Evolutionary conservation across 2,329 filamentous ascomycete genomes (phyloP), one percentile per base, ranked within the genome.

Genomic region (Hypoxylon sp.): DNA sequence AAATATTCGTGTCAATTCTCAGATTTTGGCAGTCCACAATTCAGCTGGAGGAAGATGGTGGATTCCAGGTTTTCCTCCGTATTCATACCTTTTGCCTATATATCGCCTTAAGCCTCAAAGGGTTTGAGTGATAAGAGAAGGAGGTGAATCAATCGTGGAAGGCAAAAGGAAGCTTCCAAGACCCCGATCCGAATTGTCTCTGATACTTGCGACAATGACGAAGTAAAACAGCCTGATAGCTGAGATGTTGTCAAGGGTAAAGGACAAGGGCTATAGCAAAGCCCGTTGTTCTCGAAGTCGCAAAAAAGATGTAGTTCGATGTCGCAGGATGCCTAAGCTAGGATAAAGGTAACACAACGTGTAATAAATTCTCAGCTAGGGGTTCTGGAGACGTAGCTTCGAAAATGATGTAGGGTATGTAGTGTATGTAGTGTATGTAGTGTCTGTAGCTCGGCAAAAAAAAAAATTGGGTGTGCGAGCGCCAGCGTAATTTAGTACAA

Each of bases 221-320:
- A 58, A 65, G 57, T 58, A 55, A 63, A 63, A 58, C 34, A 43
- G 45, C 30, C 51, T 68, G 43, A 51, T 36, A 60, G 46, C 19
- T 48, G 61, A 67, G 67, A 74, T 65, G 70, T 68, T 49, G 34
- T 46, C 64, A 65, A 62, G 60, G 64, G 51, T 63, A 68, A 52
- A 30, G 32, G 63, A 65, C 63, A 69, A 68, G 71, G 71, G 51
- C 52, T 19, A 51, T 63, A 63, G 68, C 63, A 73, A 74, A 72
- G 69, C 52, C 36, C 69, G 70, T 74, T 74, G 74, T 75, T 74
- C 72, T 75, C 73, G 74, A 75, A 72, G 71, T 73, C 70, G 74
- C 74, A 72, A 72, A 70, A 59, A 23, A 30, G n/a, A n/a, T n/a
- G 57, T 55, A 59, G 30, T 56, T 71, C 58, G 72, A 72, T 73